Evolutionary conservation across 2,329 filamentous ascomycete genomes (phyloP), one percentile per base, ranked within the genome.

Genomic region (Pseudogymnoascus pannorum): DNA sequence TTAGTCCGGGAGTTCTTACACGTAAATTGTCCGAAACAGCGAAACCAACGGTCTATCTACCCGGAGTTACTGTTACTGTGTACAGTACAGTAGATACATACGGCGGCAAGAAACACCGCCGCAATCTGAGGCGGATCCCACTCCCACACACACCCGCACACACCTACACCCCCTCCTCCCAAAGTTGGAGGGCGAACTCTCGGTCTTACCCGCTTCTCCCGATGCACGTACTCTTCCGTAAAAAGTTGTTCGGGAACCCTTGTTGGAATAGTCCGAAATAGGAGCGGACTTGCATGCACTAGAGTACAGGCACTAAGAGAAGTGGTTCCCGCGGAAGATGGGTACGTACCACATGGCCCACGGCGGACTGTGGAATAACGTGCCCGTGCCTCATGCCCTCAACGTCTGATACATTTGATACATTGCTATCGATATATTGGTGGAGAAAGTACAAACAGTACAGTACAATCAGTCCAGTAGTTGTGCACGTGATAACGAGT

Each of bases 241-340:
- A 57, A 35, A 20, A 26, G 51, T n/a, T 33, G 51, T 33, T 57
- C 31, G 51, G 31, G 51, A 57, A 57, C 20, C 40, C 40, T 44
- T 44, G 40, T 48, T 26, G 22, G 22, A 48, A 48, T 48, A 26
- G 42, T 8, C 42, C 22, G 42, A 26, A 48, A 48, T n/a, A 48
- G 20, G 42, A 48, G 42, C 3, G n/a, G n/a, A n/a, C n/a, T n/a
- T n/a, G n/a, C n/a, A n/a, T n/a, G 14, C 33, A 36, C 11, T n/a
- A 40, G 7, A 40, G 16, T 5, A 38, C n/a, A 40, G 16, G 14
- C 14, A 16, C 12, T 35, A n/a, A n/a, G 33, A n/a, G 9, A 3
- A 8, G 36, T 38, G 36, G 36, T 38, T 36, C 33, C 33, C 33
- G 33, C 12, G 4, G 33, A 18, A 38, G 18, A 33, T n/a, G 5